Conservation (phyloP, 805 yeast genomes). For the Yarrowia porcina region DNA sequence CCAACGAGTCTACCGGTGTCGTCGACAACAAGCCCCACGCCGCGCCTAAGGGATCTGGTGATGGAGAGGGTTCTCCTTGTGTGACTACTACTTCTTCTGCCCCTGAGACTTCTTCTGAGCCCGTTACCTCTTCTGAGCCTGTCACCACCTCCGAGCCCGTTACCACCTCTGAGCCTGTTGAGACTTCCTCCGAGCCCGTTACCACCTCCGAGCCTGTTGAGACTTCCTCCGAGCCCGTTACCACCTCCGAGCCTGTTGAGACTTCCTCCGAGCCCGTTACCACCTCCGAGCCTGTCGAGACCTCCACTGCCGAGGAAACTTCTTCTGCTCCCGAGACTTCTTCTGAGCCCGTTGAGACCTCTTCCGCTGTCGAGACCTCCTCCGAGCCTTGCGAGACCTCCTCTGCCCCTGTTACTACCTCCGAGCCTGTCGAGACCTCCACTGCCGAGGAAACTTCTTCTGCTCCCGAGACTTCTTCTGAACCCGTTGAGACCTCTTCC, state of each 20-base stretch:
- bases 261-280: background rate
- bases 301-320: background rate
- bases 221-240: background rate
- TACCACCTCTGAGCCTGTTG: background rate
- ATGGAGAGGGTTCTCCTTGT: background rate
- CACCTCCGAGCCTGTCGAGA: background rate
- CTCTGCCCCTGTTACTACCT: background rate
- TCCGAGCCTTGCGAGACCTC: background rate
- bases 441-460: background rate
- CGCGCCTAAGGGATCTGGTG: background rate
- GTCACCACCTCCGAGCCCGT: background rate
- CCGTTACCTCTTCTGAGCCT: too few relatives aligned
- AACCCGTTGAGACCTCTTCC: background rate
- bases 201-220: background rate
- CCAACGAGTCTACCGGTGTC: background rate
- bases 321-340: background rate
- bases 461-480: background rate
- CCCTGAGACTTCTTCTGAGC: background rate
- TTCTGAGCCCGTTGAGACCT: background rate
- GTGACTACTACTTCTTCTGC: background rate
- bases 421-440: background rate
- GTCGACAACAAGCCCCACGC: background rate
- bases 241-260: background rate
- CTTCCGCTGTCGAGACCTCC: background rate
- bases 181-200: background rate